Evolutionary conservation across 176 grass and related monocot species (phyloP), one percentile per base, ranked within the genome.

Genomic region (Hyparrhenia diplandra): DNA sequence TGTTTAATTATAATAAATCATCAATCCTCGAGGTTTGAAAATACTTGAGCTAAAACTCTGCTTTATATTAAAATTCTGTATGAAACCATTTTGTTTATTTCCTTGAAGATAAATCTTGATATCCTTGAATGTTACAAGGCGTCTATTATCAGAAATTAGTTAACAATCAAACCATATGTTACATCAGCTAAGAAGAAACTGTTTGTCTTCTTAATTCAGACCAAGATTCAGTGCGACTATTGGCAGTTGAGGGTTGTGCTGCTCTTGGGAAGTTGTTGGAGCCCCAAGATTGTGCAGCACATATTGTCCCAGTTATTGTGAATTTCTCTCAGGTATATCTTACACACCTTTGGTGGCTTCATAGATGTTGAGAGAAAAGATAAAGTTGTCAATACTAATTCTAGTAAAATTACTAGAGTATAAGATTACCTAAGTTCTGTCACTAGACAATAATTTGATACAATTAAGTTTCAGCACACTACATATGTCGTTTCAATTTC

Each of bases 251-350:
- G 59, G 89, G 82, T 39, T 95, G 92, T 92, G 89, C 89, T 6
- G 92, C 89, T 41, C 89, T 95, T 69, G 89, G 92, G 40, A 95
- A 90, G 57, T 92, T 95, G 78, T 77, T 95, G 59, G 92, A 95
- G 52, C 84, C 92, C 21, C 87, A 92, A 76, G 92, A 95, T 82
- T 95, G 92, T 69, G 90, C 83, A 62, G 64, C 87, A 31, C 89
- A 89, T 66, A 95, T 95, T 84, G 87, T 95, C 81, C 89, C 89
- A 45, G 89, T 95, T 42, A 95, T 95, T 87, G 89, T 92, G 35
- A 95, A 91, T 75, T 92, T 95, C 63, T 91, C 89, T 18, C 93
- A 91, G 89, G 89, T 94, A 69, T 16, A 18, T 13, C 28, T 75
- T 57, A 8, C 45, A 67, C 25, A 16, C 13, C 40, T 65, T 14